Base-by-base conservation (phyloP, 257 asterid genomes). In the Linderniella brevidens region DNA sequence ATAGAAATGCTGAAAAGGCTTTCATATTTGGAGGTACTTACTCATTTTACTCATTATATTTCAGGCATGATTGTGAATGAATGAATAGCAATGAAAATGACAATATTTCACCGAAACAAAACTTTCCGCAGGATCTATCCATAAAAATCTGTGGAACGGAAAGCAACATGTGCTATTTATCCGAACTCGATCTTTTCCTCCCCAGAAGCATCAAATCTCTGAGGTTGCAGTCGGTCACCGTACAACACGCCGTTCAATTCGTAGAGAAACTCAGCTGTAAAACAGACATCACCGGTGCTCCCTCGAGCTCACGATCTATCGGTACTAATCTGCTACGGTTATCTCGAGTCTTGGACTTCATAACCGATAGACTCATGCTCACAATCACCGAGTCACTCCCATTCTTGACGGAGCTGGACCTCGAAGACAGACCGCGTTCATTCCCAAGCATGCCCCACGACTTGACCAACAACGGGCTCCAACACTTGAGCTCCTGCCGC, bases 391-490 rank as follows among this genome's bases (percentile, higher is more conserved):
- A 62, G 63, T 59, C 79, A 35, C 71, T 79, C 42, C 92, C 86
- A 8, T 53, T 61, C 19, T 64, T 86, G 64, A 76, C 71, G 47
- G 94, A 86, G 61, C 74, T 82, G 56, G 73, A 72, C 53, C 81
- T 86, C 20, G 80, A 86, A 77, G 96, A 86, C 68, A 66, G 82
- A 58, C 90, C n/a, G n/a, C n/a, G n/a, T n/a, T n/a, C 81, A 47
- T 57, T 18, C 40, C 82, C 80, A 37, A 38, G 37, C 13, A 13
- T 57, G 50, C 72, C 60, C 25, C 51, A 13, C 49, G 96, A 86
- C 73, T 64, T 82, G 62, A 82, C 85, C 46, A 77, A 79, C 73
- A 55, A 9, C 39, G 96, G 94, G 19, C 53, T 86, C 51, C 76
- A 65, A 64, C 51, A 50, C 47, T 36, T 86, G 58, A 45, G 64